Base-by-base conservation (phyloP, 148 eudicot species). In the Vaccinium macrocarpon region DNA sequence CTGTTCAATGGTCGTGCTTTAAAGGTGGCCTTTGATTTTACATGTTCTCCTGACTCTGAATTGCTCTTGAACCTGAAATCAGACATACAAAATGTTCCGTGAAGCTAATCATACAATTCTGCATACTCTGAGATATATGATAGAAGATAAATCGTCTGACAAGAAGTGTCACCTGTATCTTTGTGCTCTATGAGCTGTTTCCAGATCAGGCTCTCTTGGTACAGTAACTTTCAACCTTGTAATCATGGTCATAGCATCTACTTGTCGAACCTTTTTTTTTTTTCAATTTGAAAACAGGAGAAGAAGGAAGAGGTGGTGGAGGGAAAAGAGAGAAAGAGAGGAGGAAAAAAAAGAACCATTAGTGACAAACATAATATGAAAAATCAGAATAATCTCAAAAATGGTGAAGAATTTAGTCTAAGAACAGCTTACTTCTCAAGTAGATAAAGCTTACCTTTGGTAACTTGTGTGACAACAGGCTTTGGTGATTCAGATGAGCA, bases 101-200 rank as follows among this genome's bases (percentile, higher is more conserved):
- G 59, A 74, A 66, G 48, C 57, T 66, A 76, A 27, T 27, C 77
- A 82, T 64, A 51, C 9, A 64, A 42, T 23, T 35, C 62, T 82
- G 73, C 85, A 72, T 82, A 57, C 19, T 15, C 25, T 8, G 49
- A 56, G 57, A 23, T 21, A 32, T 19, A 61, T 53, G 42, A 78
- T 56, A 50, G 12, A 62, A 73, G 61, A 48, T 64, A 51, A 8
- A 23, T 9, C n/a, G 52, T 51, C 21, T 49, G 32, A 72, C 49
- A 76, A 84, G 77, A 81, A 77, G 85, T 64, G 59, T 72, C 71
- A 96, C 99, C 95, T 90, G 8, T 88, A 90, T 56, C 86, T 88
- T 86, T 90, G 91, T 56, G 98, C 97, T 88, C 98, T 90, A 46
- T 86, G 87, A 75, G 91, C 90, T 38, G 99, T 94, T 91, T 89